Evolutionary conservation across 192 early-diverging fungal genomes (phyloP), one percentile per base, ranked within the genome.

Genomic region (Spizellomyces sp.): DNA sequence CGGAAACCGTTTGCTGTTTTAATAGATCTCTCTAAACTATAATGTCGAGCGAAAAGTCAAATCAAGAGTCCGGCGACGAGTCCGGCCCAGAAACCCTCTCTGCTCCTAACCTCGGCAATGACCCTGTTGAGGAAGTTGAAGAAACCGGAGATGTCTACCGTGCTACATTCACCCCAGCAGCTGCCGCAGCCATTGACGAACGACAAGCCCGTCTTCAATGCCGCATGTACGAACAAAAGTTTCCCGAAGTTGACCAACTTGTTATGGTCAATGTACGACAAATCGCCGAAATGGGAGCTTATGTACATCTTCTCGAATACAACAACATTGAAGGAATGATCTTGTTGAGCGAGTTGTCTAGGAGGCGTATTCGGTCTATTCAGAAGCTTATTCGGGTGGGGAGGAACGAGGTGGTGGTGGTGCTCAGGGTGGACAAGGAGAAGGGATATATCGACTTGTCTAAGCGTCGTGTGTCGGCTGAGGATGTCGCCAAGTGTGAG

Each of bases 371-470:
- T 77, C 89, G 97, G 70, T 96, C 94, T 48, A 91, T 99, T 47
- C 95, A 98, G 67, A 98, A 96, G 74, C 83, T 96, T 45, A 92
- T 99, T 74, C 87, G 95, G 52, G 92, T 98, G 42, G 96, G 95
- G 56, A 84, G 88, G 75, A 92, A 92, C 75, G 96, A 99, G 78
- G 91, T 96, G 60, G 95, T 94, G 27, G 90, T 94, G 21, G 96
- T 98, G 5, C 85, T 95, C 73, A 83, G 96, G 70, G 96, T 99
- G 7, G 97, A 99, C 83, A 91, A 93, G 82, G 96, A 96, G 77
- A 99, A 98, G 80, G 94, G 92, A 41, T 99, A 99, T 82, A 99
- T 99, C 79, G 97, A 99, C 81, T 78, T 99, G 75, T 96, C 95
- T 7, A 99, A 99, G 88, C 89, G 94, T 76, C 86, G 92, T 70